A percentile compares a stretch with the other conserved stretches of the same genome.
Evolutionary conservation across 495 filamentous ascomycete species (phyloP).

Genomic region (Aspergillus saccharolyticus): DNA sequence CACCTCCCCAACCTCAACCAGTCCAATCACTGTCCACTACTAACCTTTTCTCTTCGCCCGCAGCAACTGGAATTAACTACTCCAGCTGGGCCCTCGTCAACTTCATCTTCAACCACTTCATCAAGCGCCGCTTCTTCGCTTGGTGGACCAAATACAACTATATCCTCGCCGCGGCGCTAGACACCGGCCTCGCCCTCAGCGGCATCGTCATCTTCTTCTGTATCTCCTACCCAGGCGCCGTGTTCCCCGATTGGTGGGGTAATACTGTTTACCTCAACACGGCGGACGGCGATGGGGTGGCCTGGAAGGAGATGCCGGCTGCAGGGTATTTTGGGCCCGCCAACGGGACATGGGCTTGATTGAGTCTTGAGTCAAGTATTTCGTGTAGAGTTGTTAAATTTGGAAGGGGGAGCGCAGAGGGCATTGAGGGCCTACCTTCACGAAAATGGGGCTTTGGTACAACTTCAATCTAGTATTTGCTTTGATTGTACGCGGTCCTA

Average conservation of each 20-base stretch:
- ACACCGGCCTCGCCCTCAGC: constrained; percentile 5
- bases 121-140: constrained; percentile 33
- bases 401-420: too few species aligned
- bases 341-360: constrained; percentile 45
- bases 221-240: constrained; percentile 33
- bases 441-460: too few species aligned
- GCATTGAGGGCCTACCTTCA: too few species aligned
- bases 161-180: constrained; percentile 6
- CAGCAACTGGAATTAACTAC: constrained; percentile 47
- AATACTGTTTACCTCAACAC: constrained; percentile 44
- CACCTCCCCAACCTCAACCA: background rate
- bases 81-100: constrained; percentile 46
- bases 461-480: too few species aligned
- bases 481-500: too few species aligned
- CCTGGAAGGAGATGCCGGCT: constrained; percentile 38
- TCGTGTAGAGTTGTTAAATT: too few species aligned
- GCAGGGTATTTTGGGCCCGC: constrained; percentile 41
- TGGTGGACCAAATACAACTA: constrained; percentile 25
- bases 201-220: constrained; percentile 18
- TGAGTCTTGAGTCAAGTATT: too few species aligned
- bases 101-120: constrained; percentile 40
- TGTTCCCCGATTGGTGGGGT: constrained; percentile 38
- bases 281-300: constrained; percentile 37
- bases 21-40: background rate
- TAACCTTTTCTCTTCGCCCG: background rate